These are phyloP conservation scores for Lagenidium giganteum DNA, from an alignment of 352 stramenopile species.

Conservation along the genomic window DNA sequence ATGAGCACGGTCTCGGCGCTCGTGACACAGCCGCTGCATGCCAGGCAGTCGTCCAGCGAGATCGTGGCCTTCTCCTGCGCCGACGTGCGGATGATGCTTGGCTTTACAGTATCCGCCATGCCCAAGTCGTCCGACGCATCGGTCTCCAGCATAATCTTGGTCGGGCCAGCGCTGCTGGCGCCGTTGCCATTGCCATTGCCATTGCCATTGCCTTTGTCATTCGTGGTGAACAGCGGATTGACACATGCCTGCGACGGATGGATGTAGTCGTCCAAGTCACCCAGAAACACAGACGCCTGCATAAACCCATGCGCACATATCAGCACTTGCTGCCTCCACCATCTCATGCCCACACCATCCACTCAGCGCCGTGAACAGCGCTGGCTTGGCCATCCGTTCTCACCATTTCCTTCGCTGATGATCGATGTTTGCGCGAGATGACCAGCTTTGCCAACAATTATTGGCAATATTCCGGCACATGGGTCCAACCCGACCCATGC, in stretches of 20 bases:
- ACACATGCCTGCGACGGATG: constrained; percentile 91
- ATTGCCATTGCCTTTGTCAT: constrained; percentile 10
- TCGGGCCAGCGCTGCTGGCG: constrained; percentile 21
- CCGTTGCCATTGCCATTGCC: background rate
- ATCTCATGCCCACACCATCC: too few species aligned
- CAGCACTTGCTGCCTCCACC: too few species aligned
- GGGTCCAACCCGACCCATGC: too few species aligned
- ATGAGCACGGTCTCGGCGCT: constrained; percentile 98
- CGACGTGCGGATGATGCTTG: constrained; percentile 76
- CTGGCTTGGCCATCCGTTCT: too few species aligned
- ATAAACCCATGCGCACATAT: background rate
- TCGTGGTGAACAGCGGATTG: constrained; percentile 89
- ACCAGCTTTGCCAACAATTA: too few species aligned
- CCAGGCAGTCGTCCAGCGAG: constrained; percentile 95
- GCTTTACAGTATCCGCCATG: constrained; percentile 31
- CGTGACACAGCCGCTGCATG: constrained; percentile 96
- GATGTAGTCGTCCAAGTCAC: constrained; percentile 94
- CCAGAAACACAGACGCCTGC: constrained; percentile 89
- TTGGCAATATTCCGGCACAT: too few species aligned
- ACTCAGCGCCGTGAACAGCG: too few species aligned
- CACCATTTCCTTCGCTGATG: too few species aligned
- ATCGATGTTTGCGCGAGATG: too few species aligned
- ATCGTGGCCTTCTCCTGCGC: constrained; percentile 87
- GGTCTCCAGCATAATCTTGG: constrained; percentile 74
- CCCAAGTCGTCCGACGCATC: constrained; percentile 61